Conservation (phyloP, 1,284 basidiomycete genomes). For the Boletus holoroseus region DNA sequence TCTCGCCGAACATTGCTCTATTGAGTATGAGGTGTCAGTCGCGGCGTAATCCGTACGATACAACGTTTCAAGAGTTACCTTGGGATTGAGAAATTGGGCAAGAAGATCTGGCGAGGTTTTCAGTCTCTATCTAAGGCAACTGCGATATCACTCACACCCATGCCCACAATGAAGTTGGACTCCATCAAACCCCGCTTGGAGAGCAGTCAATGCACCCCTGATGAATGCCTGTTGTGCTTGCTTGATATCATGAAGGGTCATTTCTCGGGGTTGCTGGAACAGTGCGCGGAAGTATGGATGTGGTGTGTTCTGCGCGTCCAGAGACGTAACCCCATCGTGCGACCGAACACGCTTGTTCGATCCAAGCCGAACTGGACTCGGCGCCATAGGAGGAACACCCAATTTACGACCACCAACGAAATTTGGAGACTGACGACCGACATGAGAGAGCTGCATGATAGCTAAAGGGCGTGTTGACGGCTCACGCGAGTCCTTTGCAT, state of each 20-base stretch:
- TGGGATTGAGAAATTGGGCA: slow-evolving; percentile 77
- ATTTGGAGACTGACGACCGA: slow-evolving; percentile 80
- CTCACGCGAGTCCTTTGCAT: slow-evolving; percentile 30
- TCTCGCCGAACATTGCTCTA: slow-evolving; percentile 70
- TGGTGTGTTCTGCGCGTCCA: background rate
- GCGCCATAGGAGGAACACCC: slow-evolving; percentile 62
- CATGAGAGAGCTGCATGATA: slow-evolving; percentile 82
- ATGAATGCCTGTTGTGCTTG: slow-evolving; percentile 64
- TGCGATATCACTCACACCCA: slow-evolving; percentile 57
- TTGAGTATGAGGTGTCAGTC: background rate
- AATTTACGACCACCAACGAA: slow-evolving; percentile 62
- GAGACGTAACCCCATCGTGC: slow-evolving; percentile 5
- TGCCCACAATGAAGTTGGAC: slow-evolving; percentile 86
- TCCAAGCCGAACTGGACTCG: slow-evolving; percentile 63
- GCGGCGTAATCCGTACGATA: background rate
- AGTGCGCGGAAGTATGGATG: slow-evolving; percentile 43
- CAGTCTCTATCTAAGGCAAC: background rate
- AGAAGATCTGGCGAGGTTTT: slow-evolving; percentile 60
- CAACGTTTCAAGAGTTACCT: slow-evolving; percentile 41
- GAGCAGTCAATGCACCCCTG: slow-evolving; percentile 62
- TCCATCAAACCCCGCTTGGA: slow-evolving; percentile 79
- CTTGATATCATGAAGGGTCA: slow-evolving; percentile 60
- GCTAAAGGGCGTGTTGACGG: slow-evolving; percentile 38
- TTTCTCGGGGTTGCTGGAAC: slow-evolving; percentile 61
- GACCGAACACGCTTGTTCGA: slow-evolving; percentile 24